Evolutionary conservation across 306 rosid genomes (phyloP).

Genomic region (Quercus agrifolia): DNA sequence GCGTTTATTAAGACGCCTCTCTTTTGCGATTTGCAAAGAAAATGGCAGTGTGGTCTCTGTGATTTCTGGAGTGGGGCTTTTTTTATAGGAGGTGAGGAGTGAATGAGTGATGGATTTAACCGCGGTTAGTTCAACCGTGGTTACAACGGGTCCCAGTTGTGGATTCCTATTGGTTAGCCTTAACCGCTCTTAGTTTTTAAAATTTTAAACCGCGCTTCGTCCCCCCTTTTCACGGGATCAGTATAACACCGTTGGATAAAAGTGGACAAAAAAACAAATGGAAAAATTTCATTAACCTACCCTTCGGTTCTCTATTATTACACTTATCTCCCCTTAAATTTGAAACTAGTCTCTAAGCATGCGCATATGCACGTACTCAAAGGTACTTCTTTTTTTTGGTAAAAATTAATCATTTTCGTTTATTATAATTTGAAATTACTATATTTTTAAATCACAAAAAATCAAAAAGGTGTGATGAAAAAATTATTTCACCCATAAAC

Average conservation of each 20-base stretch:
- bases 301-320: too few relatives aligned
- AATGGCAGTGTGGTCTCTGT: background rate
- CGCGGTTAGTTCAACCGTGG: slow-evolving; percentile 9
- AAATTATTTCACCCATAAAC: too few relatives aligned
- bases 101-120: slow-evolving; percentile 3
- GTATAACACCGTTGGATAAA: background rate
- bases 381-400: accelerated
- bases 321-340: too few relatives aligned
- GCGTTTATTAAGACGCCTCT: slow-evolving; percentile 67
- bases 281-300: background rate
- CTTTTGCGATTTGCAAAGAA: background rate
- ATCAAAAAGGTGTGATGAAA: too few relatives aligned
- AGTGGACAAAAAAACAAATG: background rate
- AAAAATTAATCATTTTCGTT: accelerated
- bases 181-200: background rate
- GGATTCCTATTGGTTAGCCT: background rate
- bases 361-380: too few relatives aligned
- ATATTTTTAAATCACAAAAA: too few relatives aligned
- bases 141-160: background rate
- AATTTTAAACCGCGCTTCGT: background rate
- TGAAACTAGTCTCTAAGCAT: too few relatives aligned
- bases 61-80: background rate
- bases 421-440: too few relatives aligned
- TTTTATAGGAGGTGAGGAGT: slow-evolving; percentile 4
- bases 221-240: background rate